A percentile compares a stretch with the other conserved stretches of the same genome.
These are phyloP conservation scores for Globisporangium perplexum DNA, from an alignment of 352 stramenopile genomes.

Conservation along the genomic window DNA sequence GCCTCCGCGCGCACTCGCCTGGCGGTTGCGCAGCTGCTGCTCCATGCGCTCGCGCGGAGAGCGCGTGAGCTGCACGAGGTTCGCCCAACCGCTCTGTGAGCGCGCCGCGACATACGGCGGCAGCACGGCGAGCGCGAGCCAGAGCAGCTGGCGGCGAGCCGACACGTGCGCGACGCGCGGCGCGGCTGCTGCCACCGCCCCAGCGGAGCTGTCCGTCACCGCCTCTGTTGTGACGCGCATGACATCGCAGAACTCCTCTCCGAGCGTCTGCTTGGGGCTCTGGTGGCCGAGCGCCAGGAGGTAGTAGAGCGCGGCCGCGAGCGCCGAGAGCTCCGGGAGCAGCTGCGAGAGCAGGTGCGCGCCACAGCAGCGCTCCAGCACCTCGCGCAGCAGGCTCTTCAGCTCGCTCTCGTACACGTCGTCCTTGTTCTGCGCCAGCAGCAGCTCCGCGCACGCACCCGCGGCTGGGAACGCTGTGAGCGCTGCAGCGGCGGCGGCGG, in stretches of 20 bases:
- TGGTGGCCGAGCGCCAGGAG: constrained; percentile 43
- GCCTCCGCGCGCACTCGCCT: constrained; percentile 14
- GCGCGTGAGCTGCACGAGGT: constrained; percentile 51
- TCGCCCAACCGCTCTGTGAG: constrained; percentile 67
- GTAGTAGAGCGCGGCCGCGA: constrained; percentile 68
- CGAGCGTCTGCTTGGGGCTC: constrained; percentile 75
- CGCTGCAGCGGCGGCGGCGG: constrained; percentile 12
- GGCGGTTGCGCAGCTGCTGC: constrained; percentile 56
- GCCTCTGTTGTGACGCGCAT: constrained; percentile 43
- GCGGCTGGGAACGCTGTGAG: constrained; percentile 66
- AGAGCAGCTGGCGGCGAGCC: constrained; percentile 36
- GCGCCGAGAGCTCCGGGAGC: constrained; percentile 59
- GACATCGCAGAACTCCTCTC: constrained; percentile 84
- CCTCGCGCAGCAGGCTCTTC: constrained; percentile 66
- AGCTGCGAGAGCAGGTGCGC: constrained; percentile 73
- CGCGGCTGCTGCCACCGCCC: neutral
- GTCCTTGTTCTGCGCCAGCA: constrained; percentile 73
- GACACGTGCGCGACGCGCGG: constrained; percentile 24
- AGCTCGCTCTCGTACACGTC: constrained; percentile 64
- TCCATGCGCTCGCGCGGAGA: constrained; percentile 76
- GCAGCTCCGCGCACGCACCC: constrained; percentile 64
- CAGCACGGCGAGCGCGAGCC: constrained; percentile 51
- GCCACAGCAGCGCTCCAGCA: constrained; percentile 65
- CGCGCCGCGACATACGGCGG: constrained; percentile 54
- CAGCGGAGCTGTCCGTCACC: too few relatives aligned